Conservation (phyloP, 2,329 filamentous ascomycete species). For the Amylocarpus encephaloides region DNA sequence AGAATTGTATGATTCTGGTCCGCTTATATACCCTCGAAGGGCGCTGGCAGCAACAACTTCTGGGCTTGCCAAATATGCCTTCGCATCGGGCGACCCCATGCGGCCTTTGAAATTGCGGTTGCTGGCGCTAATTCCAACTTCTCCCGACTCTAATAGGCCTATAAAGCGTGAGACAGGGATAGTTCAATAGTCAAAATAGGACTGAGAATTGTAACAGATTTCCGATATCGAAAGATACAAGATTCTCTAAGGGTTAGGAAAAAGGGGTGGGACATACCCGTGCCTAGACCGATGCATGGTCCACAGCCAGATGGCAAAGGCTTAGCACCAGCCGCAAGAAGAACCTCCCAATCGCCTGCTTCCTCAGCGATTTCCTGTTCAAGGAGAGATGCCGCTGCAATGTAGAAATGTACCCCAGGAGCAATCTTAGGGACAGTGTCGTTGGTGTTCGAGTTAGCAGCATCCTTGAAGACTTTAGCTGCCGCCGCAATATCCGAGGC, state of each 20-base stretch:
- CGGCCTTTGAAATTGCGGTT: constrained; percentile 91
- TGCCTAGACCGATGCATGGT: constrained; percentile 78
- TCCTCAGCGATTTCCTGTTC: constrained; percentile 77
- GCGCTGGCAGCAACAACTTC: constrained; percentile 91
- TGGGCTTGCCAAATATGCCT: constrained; percentile 81
- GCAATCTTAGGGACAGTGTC: no score
- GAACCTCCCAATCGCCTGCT: constrained; percentile 75
- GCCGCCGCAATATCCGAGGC: constrained; percentile 76
- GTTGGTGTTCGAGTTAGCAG: constrained; percentile 56
- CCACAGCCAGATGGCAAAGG: constrained; percentile 69
- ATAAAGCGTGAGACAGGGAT: no score
- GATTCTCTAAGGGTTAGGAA: no score
- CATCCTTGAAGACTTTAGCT: constrained; percentile 78
- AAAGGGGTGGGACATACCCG: no score
- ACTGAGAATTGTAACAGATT: no score
- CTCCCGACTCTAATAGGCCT: constrained; percentile 78
- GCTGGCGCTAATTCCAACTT: constrained; percentile 75
- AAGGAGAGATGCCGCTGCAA: constrained; percentile 73
- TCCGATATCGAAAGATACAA: no score
- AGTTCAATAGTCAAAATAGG: no score
- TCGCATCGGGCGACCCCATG: constrained; percentile 74
- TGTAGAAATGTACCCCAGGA: constrained; percentile 74
- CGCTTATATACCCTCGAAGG: constrained; percentile 62
- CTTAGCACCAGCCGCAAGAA: constrained; percentile 74
- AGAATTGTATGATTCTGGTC: no score